Percentiles rank a stretch among this genome's conserved stretches.
Evolutionary conservation across 495 filamentous ascomycete genomes (phyloP).

Genomic region (Clohesyomyces aquaticus): DNA sequence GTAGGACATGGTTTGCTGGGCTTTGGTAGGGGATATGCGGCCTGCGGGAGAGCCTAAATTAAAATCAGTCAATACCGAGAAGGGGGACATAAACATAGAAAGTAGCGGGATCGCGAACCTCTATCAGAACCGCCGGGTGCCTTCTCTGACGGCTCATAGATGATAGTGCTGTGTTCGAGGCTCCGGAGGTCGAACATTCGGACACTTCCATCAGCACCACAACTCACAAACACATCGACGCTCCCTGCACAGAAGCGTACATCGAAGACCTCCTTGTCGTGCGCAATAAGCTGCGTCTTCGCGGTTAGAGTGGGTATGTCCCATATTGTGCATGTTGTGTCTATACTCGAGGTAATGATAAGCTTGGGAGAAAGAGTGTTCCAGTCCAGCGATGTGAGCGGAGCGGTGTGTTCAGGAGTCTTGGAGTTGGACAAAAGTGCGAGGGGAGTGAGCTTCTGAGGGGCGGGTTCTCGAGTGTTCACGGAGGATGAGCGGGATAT

Average conservation of each 20-base stretch:
- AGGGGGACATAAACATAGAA: not conserved
- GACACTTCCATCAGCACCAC: constrained; percentile 96
- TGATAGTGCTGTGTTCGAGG: constrained; percentile 97
- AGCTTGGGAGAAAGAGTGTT: constrained; percentile 93
- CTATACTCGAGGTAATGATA: constrained; percentile 98
- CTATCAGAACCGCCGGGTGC: constrained; percentile 61
- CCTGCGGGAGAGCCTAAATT: constrained; percentile 43
- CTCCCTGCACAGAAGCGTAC: constrained; percentile 96
- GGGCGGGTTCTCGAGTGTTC: constrained; percentile 60
- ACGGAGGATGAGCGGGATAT: constrained; percentile 71
- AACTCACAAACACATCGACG: constrained; percentile 96
- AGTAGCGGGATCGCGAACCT: constrained; percentile 54
- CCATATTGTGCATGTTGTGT: constrained; percentile 99
- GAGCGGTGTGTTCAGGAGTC: constrained; percentile 95
- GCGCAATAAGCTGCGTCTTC: constrained; percentile 97
- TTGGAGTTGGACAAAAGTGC: constrained; percentile 96
- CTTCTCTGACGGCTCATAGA: constrained; percentile 94
- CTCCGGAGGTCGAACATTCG: constrained; percentile 98
- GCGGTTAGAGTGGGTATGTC: constrained; percentile 97
- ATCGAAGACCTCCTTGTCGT: constrained; percentile 99
- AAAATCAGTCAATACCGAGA: constrained; percentile 6
- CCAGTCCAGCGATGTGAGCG: constrained; percentile 96
- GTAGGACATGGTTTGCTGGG: constrained; percentile 75
- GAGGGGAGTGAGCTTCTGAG: constrained; percentile 88
- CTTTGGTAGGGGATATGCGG: constrained; percentile 63